These are phyloP conservation scores for Phyllosticta ampelicida DNA, from an alignment of 2,329 filamentous ascomycete genomes.

Conservation along the genomic window DNA sequence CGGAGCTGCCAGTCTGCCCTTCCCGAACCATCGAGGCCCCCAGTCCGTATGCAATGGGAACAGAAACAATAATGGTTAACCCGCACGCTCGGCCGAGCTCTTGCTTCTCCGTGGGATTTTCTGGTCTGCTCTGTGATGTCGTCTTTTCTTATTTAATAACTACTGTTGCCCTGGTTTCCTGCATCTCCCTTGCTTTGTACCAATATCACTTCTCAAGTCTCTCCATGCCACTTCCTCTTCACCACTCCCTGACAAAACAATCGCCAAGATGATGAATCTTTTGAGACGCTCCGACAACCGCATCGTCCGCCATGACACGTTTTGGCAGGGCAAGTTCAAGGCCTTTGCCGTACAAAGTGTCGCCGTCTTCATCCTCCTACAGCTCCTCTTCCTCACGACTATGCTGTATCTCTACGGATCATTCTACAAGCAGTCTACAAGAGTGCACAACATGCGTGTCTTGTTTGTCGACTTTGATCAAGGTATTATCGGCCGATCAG, in stretches of 20 bases:
- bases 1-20: background rate
- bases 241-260: background rate
- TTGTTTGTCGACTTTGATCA: slow-evolving; percentile 31
- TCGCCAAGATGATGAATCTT: slow-evolving; percentile 2
- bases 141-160: background rate
- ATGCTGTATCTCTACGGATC: slow-evolving; percentile 30
- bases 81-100: background rate
- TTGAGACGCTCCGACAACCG: slow-evolving; percentile 4
- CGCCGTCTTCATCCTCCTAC: slow-evolving; percentile 15
- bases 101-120: background rate
- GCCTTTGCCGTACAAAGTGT: background rate
- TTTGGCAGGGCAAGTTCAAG: slow-evolving; percentile 4
- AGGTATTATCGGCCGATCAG: slow-evolving; percentile 23
- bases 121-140: background rate
- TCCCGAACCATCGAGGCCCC: background rate
- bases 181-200: background rate
- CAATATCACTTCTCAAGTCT: background rate
- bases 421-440: slow-evolving; percentile 23
- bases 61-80: background rate
- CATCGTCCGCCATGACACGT: slow-evolving; percentile 3
- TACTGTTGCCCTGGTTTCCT: background rate
- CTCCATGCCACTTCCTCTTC: background rate
- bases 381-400: slow-evolving; percentile 27
- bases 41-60: background rate
- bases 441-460: slow-evolving; percentile 26